Evolutionary conservation across 805 yeast genomes (phyloP).

Genomic region (Yarrowia sp.): DNA sequence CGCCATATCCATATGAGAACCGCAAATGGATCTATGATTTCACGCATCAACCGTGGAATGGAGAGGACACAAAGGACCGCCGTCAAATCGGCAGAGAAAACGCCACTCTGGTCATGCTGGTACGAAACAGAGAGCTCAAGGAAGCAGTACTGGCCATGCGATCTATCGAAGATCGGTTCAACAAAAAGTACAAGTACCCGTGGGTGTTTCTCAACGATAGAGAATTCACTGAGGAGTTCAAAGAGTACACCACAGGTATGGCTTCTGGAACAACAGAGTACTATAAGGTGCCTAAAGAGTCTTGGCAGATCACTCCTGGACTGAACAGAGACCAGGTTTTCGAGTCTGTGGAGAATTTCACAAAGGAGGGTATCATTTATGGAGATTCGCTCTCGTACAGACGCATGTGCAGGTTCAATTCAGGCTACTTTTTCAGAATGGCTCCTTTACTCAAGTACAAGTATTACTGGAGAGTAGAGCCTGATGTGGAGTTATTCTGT

Average conservation of each 20-base stretch:
- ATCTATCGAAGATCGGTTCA: conserved; percentile 88
- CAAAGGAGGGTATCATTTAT: conserved; percentile 52
- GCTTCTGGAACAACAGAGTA: conserved; percentile 75
- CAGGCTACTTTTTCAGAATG: conserved; percentile 86
- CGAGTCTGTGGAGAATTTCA: conserved; percentile 47
- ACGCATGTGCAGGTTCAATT: conserved; percentile 94
- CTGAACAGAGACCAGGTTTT: conserved; percentile 60
- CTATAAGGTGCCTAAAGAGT: conserved; percentile 76
- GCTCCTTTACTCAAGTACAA: conserved; percentile 68
- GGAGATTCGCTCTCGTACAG: conserved; percentile 69
- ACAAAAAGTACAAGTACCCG: conserved; percentile 75
- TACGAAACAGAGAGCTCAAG: conserved; percentile 72
- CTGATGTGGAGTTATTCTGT: conserved; percentile 83
- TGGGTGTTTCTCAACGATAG: conserved; percentile 95
- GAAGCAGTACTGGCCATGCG: conserved; percentile 77
- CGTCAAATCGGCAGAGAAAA: conserved; percentile 58
- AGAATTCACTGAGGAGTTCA: conserved; percentile 79
- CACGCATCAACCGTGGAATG: conserved; percentile 15
- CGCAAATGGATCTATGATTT: conserved; percentile 17
- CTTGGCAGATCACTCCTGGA: conserved; percentile 76
- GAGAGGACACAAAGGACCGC: conserved; percentile 32
- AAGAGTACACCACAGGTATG: conserved; percentile 59
- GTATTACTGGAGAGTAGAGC: conserved; percentile 95
- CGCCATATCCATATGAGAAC: not conserved
- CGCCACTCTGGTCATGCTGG: conserved; percentile 86